Evolutionary conservation across 2,329 filamentous ascomycete species (phyloP).

Genomic region (Exophiala sideris): DNA sequence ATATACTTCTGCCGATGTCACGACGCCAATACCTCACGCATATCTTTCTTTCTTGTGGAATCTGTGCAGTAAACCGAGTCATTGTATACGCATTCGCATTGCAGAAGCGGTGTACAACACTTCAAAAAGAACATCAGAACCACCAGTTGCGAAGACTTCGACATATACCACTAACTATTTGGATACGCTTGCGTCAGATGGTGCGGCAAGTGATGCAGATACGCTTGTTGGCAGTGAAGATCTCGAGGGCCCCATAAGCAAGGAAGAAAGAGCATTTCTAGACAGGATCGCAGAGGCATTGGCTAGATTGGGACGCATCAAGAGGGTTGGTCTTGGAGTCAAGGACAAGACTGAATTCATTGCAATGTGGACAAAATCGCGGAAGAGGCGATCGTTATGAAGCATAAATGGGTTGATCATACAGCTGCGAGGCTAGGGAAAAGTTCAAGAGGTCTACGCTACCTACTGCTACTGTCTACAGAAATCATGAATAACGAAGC

Average conservation of each 20-base stretch:
- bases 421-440: neutral
- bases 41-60: constrained; percentile 79
- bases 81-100: constrained; percentile 86
- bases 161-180: constrained; percentile 47
- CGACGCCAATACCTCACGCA: constrained; percentile 77
- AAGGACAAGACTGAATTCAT: constrained; percentile 81
- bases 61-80: constrained; percentile 76
- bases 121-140: constrained; percentile 9
- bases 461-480: neutral
- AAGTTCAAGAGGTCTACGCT: neutral
- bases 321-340: constrained; percentile 80
- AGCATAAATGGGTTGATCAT: neutral
- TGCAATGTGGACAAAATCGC: constrained; percentile 59
- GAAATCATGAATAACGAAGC: neutral
- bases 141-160: constrained; percentile 20
- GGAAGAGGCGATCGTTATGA: constrained; percentile 27
- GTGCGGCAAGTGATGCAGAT: constrained; percentile 30
- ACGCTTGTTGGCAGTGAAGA: constrained; percentile 31
- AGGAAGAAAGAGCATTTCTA: constrained; percentile 66
- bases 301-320: constrained; percentile 81
- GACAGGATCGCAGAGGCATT: constrained; percentile 80
- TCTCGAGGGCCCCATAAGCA: constrained; percentile 33
- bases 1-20: constrained; percentile 85
- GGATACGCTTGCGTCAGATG: constrained; percentile 42
- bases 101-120: constrained; percentile 62